Evolutionary conservation across 1,284 basidiomycete genomes (phyloP).

Genomic region (Anthracocystis setariae): DNA sequence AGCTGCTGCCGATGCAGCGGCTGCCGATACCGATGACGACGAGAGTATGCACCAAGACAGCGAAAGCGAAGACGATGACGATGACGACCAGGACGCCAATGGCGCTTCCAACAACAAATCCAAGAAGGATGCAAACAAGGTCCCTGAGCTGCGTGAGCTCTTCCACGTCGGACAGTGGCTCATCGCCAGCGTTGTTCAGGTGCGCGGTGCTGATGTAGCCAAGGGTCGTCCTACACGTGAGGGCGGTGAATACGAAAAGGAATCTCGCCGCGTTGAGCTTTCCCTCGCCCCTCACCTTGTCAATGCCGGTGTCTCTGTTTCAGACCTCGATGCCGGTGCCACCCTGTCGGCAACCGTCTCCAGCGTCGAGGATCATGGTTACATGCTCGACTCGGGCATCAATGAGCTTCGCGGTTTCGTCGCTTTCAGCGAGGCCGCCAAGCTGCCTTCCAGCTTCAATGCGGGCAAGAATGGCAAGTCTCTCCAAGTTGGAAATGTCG

Average conservation of each 20-base stretch:
- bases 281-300: constrained; percentile 85
- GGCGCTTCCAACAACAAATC: constrained; percentile 14
- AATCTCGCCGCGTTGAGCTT: constrained; percentile 76
- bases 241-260: constrained; percentile 62
- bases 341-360: constrained; percentile 69
- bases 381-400: constrained; percentile 83
- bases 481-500: constrained; percentile 66
- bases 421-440: constrained; percentile 46
- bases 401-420: constrained; percentile 64
- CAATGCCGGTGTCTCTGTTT: constrained; percentile 81
- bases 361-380: constrained; percentile 93
- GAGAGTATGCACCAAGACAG: constrained; percentile 65
- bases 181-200: constrained; percentile 78
- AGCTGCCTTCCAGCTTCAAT: constrained; percentile 44
- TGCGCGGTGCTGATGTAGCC: constrained; percentile 72
- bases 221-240: constrained; percentile 74
- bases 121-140: constrained; percentile 20
- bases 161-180: constrained; percentile 89
- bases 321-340: constrained; percentile 74
- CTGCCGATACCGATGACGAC: constrained; percentile 72
- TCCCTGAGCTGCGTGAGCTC: constrained; percentile 71
- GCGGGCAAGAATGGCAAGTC: constrained; percentile 43
- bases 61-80: constrained; percentile 21
- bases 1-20: constrained; percentile 68
- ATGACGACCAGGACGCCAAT: constrained; percentile 68